Evolutionary conservation across 768 basidiomycete species (phyloP).

Genomic region (Suillus luteus): DNA sequence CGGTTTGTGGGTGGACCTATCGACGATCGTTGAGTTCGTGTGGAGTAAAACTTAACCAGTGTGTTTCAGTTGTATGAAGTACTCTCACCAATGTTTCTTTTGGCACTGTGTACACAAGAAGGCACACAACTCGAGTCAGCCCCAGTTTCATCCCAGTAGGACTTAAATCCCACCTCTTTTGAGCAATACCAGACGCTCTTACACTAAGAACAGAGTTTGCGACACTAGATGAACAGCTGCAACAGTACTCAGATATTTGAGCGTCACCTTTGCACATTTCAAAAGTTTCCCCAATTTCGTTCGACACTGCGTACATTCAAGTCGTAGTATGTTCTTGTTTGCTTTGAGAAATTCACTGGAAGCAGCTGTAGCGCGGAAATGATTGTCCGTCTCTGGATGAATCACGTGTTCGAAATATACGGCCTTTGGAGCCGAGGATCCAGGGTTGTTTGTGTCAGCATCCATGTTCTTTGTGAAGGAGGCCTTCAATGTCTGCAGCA

Average conservation of each 20-base stretch:
- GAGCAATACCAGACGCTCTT: constrained; percentile 26
- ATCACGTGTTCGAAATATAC: neutral
- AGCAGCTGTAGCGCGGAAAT: neutral
- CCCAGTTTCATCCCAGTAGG: neutral
- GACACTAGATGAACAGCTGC: neutral
- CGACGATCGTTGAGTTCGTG: neutral
- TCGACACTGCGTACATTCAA: constrained; percentile 19
- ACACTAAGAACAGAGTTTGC: constrained; percentile 10
- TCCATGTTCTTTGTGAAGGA: neutral
- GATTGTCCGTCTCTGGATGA: neutral
- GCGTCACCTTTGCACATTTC: constrained; percentile 16
- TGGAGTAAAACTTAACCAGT: neutral
- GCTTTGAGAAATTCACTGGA: neutral
- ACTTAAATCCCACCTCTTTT: constrained; percentile 10
- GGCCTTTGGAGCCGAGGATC: neutral
- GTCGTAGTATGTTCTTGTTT: neutral
- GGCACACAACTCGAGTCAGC: neutral
- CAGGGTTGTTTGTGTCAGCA: neutral
- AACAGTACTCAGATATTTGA: neutral
- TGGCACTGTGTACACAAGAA: constrained; percentile 14
- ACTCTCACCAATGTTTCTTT: constrained; percentile 20
- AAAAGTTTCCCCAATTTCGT: constrained; percentile 11
- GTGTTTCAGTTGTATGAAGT: no score
- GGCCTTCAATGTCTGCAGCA: no score
- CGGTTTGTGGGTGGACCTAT: constrained; percentile 19